Evolutionary conservation across 2,329 filamentous ascomycete species (phyloP), one percentile per base, ranked within the genome.

Genomic region (Trichoderma sp.): DNA sequence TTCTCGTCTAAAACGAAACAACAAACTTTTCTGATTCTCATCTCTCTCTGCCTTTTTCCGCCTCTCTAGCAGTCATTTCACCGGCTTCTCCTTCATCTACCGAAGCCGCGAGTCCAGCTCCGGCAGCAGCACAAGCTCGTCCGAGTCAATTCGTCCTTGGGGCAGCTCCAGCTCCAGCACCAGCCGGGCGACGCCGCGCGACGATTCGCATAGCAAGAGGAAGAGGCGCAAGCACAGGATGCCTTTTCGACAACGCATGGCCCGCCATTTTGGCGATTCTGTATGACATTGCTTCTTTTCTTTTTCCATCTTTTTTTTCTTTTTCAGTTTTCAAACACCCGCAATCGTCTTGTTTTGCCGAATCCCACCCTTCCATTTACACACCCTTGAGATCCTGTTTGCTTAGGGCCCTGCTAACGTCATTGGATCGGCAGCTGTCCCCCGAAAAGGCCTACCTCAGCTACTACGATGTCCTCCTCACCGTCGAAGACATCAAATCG

Each of bases 401-500:
- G 36, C 36, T 39, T 39, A 39, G 36, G 36, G 36, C 12, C 21
- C 53, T 57, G 53, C 71, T 72, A 65, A 72, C 71, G 69, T 47
- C 39, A 63, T 39, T 61, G 66, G 66, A 60, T 58, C 64, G 71
- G 57, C 73, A 95, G 93, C 79, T 82, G n/a, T 75, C 79, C 28
- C 79, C 79, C 62, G 79, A 81, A 67, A 83, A 82, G 68, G 74
- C 80, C 7, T 82, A 82, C 71, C 79, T 83, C 58, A 82, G 80
- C 74, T 83, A 84, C 73, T 82, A 83, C 75, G 83, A 83, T 73
- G 80, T 82, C n/a, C 76, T 80, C 63, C 75, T 98, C 76, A 97
- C 93, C 65, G 89, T 91, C 80, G 93, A 96, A 80, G 96, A 99
- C 82, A 89, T 98, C 76, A 92, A 95, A 80, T 91, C 92, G 18